Evolutionary conservation across 2,329 filamentous ascomycete genomes (phyloP).

Genomic region (Alternaria atra): DNA sequence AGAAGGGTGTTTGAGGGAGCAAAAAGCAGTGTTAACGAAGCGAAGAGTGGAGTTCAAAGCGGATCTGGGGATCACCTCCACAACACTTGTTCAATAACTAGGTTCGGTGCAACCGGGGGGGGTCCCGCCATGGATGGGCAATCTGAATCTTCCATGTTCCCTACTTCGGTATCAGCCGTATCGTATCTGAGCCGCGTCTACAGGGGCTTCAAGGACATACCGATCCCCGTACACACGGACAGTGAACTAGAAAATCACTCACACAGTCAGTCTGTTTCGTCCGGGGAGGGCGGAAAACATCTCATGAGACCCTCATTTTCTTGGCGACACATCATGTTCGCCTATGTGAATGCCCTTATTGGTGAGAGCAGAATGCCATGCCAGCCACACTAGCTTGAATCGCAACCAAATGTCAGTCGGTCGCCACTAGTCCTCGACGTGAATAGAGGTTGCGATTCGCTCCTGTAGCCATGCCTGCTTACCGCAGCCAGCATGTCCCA

Average conservation of each 20-base stretch:
- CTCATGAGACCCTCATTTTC: neutral
- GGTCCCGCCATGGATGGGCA: neutral
- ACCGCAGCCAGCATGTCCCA: neutral
- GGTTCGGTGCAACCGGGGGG: neutral
- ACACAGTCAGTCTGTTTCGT: neutral
- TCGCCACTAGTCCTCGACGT: neutral
- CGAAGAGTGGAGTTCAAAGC: slow-evolving; percentile 8
- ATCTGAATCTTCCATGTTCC: neutral
- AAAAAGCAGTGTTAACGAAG: slow-evolving; percentile 8
- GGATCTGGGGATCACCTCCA: slow-evolving; percentile 12
- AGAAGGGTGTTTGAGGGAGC: neutral
- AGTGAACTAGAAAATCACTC: neutral
- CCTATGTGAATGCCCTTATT: neutral
- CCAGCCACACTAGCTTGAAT: neutral
- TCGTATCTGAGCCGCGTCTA: neutral
- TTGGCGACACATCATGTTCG: slow-evolving; percentile 6
- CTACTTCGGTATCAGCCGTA: neutral
- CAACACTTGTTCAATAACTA: slow-evolving; percentile 8
- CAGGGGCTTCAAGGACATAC: neutral
- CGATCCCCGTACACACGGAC: slow-evolving; percentile 1
- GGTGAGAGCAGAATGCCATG: neutral
- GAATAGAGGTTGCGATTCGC: slow-evolving; percentile 1
- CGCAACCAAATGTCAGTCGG: neutral
- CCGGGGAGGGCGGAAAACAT: neutral
- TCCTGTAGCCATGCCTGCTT: neutral